A percentile compares a stretch with the other conserved stretches of the same genome.
These are phyloP conservation scores for Wickerhamiella musiphila DNA, from an alignment of 805 yeast species.

Conservation along the genomic window DNA sequence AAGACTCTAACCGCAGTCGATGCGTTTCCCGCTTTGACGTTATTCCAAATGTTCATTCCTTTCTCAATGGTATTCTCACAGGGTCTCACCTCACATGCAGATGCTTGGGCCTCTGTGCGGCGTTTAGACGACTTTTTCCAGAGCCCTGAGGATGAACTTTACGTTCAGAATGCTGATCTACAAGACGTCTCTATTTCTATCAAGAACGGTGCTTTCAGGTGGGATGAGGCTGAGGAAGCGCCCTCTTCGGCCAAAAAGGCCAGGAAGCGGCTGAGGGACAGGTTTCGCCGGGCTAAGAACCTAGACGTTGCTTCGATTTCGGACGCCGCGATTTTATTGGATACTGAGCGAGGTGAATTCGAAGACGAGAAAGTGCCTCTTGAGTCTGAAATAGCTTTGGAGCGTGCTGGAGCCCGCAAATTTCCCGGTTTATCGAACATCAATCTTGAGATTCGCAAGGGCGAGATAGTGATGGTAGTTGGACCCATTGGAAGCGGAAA, in stretches of 20 bases:
- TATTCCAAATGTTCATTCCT: slow-evolving; percentile 55
- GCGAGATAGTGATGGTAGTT: slow-evolving; percentile 59
- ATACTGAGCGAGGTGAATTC: slow-evolving; percentile 2
- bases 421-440: slow-evolving; percentile 34
- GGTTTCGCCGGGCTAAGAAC: slow-evolving; percentile 6
- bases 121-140: slow-evolving; percentile 13
- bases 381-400: slow-evolving; percentile 3
- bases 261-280: slow-evolving; percentile 6
- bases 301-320: slow-evolving; percentile 3
- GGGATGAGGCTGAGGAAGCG: slow-evolving; percentile 32
- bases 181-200: slow-evolving; percentile 32
- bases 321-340: slow-evolving; percentile 3
- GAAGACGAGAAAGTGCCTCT: slow-evolving; percentile 5
- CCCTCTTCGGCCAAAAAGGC: slow-evolving; percentile 6
- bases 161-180: slow-evolving; percentile 15
- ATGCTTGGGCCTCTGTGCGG: slow-evolving; percentile 21
- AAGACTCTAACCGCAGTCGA: slow-evolving; percentile 35
- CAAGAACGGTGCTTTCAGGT: slow-evolving; percentile 39
- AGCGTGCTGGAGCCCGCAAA: slow-evolving; percentile 14
- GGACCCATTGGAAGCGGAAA: slow-evolving; percentile 78
- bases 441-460: slow-evolving; percentile 35
- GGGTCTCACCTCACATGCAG: slow-evolving; percentile 26
- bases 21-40: slow-evolving; percentile 52
- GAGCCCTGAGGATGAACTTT: slow-evolving; percentile 25
- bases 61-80: slow-evolving; percentile 41